Evolutionary conservation across 768 basidiomycete species (phyloP), one percentile per base, ranked within the genome.

Genomic region (Hypholoma fasciculare): DNA sequence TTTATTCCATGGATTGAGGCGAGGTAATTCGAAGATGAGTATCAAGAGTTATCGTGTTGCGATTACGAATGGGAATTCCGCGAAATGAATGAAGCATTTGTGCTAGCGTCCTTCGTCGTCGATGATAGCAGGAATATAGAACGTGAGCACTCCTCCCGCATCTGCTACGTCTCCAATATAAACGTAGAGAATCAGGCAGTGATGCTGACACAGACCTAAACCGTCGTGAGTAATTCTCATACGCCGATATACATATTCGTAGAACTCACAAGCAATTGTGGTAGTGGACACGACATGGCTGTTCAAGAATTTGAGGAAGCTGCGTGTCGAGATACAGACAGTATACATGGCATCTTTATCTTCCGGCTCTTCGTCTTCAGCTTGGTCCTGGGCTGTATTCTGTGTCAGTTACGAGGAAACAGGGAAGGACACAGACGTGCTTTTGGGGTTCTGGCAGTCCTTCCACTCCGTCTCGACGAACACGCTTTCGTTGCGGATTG

Each of bases 111-210:
- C 54, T 14, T 54, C 54, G 23, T 86, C 88, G 43, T 87, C 84
- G 46, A 89, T 79, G 39, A 90, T 82, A 1, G 88, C 89, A 43
- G 93, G 93, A 52, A 95, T 86, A 66, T 94, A 95, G 68, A 90
- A 94, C 2, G 93, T 95, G 61, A 95, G 76, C 42, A 95, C 90
- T 2, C 92, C 93, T 46, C 92, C 90, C 0, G 88, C 84, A 56
- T 91, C 86, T 4, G 83, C 82, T 11, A 87, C 80, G 34, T 92
- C 87, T 9, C 93, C 93, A 44, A 94, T 88, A 67, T 94, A 95
- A 54, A 94, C 92, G 61, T 94, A 95, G 51, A 94, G 80, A 63
- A 95, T 94, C 58, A 91, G 79, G 67, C 92, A 94, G 61, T 94
- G 89, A 57, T 85, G 80, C 62, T 87, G 85, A 67, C 93, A 95